Evolutionary conservation across 2,329 filamentous ascomycete genomes (phyloP), one percentile per base, ranked within the genome.

Genomic region (Stemphylium lycopersici): DNA sequence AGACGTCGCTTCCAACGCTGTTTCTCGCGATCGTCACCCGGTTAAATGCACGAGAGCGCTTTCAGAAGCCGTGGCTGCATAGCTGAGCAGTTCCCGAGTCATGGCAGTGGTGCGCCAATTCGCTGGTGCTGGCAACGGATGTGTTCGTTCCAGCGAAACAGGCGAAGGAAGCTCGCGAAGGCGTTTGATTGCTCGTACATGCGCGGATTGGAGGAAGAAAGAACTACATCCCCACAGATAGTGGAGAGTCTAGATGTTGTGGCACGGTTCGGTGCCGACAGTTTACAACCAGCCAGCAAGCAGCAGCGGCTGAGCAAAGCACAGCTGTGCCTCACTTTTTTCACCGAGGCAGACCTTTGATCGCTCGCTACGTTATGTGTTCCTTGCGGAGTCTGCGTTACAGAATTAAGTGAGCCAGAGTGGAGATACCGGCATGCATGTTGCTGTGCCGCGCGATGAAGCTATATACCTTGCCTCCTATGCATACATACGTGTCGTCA

Each of bases 401-500:
- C 36, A 53, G 46, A 52, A 39, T 53, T 36, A n/a, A 36, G 39
- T 40, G 49, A 47, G 54, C 34, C 15, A 49, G 54, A 63, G 61
- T 56, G 56, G 59, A 31, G 36, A 56, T 47, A 49, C 31, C 45
- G 46, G 43, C 42, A 43, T 60, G 57, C 58, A 52, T 60, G 36
- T 32, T 40, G 29, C 26, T 39, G 37, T 59, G 20, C 47, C 57
- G 61, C 58, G 56, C 50, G 39, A 56, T 55, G 56, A 57, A 44
- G 33, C 51, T 45, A 36, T 33, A 36, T 34, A 40, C 46, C 52
- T 50, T 33, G 29, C 45, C 38, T 49, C 26, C 47, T 50, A 43
- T 50, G 63, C 56, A 55, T 67, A 66, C 59, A 58, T 66, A 65
- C 62, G 62, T 65, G 65, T 69, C 63, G 61, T 61, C 61, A 48